Evolutionary conservation across 352 stramenopile genomes (phyloP).

Genomic region (Phytophthora cryptogea): DNA sequence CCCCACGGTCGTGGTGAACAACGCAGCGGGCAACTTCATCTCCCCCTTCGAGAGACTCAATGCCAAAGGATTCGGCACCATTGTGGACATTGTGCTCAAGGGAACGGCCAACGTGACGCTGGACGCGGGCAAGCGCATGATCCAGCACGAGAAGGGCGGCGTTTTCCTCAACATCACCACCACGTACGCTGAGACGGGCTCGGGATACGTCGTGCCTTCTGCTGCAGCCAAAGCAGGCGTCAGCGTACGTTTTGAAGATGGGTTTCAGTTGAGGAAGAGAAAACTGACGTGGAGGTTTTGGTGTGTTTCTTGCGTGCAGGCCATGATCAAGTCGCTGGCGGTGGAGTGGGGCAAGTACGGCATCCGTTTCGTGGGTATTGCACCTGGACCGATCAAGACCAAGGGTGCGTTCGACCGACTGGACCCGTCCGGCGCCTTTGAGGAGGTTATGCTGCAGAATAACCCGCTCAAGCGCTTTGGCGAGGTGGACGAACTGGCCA

Average conservation of each 20-base stretch:
- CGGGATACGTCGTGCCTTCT: constrained; percentile 95
- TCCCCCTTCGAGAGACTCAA: constrained; percentile 90
- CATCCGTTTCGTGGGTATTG: constrained; percentile 96
- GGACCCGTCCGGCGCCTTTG: constrained; percentile 71
- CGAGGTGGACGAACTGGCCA: constrained; percentile 79
- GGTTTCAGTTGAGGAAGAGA: neutral
- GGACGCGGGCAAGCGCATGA: constrained; percentile 81
- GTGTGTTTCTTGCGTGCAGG: constrained; percentile 54
- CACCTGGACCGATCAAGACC: constrained; percentile 95
- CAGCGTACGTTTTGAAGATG: constrained; percentile 39
- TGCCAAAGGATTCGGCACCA: constrained; percentile 95
- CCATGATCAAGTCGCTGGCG: constrained; percentile 94
- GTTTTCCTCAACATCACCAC: constrained; percentile 98
- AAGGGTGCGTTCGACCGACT: constrained; percentile 83
- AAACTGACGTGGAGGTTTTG: constrained; percentile 13
- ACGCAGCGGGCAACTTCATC: constrained; percentile 96
- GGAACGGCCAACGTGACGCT: constrained; percentile 85
- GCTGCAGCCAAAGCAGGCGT: constrained; percentile 96
- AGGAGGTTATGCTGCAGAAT: constrained; percentile 66
- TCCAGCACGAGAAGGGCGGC: constrained; percentile 70
- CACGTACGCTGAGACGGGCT: constrained; percentile 94
- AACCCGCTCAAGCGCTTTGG: constrained; percentile 79
- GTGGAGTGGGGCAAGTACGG: constrained; percentile 96
- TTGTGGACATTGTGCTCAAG: constrained; percentile 96
- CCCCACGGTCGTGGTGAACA: constrained; percentile 83